Evolutionary conservation across 2,329 filamentous ascomycete genomes (phyloP).

Genomic region (Fusarium luffae): DNA sequence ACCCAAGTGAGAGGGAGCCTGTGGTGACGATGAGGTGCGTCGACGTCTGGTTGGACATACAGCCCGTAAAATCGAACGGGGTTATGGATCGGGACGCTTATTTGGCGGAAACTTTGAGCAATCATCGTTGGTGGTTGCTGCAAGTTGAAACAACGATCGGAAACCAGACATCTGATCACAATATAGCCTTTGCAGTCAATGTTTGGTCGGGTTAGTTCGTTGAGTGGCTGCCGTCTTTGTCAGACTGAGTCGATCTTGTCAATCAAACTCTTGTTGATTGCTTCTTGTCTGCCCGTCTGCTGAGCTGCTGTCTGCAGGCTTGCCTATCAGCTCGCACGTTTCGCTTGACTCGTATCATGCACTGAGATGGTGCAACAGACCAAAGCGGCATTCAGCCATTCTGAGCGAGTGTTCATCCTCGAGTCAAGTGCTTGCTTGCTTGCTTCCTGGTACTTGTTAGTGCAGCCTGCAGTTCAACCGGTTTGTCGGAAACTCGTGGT

Average conservation of each 20-base stretch:
- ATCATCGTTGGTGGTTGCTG: constrained; percentile 18
- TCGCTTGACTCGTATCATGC: constrained; percentile 23
- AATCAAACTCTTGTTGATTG: constrained; percentile 10
- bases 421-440: constrained; percentile 25
- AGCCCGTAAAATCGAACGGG: constrained; percentile 4
- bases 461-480: not conserved
- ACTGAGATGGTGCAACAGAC: not conserved
- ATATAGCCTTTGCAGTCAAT: constrained; percentile 4
- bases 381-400: not conserved
- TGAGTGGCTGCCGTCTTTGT: constrained; percentile 14
- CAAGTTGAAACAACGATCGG: constrained; percentile 33
- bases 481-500: constrained; percentile 3
- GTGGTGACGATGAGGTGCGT: constrained; percentile 25
- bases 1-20: constrained; percentile 35
- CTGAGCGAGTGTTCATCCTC: not conserved
- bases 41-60: constrained; percentile 35
- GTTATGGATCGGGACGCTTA: constrained; percentile 20
- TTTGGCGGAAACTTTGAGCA: constrained; percentile 23
- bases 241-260: constrained; percentile 8
- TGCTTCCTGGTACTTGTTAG: not conserved
- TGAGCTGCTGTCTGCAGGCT: constrained; percentile 6
- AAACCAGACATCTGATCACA: constrained; percentile 28
- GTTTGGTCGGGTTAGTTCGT: constrained; percentile 15
- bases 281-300: not conserved
- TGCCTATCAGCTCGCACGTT: constrained; percentile 24